Conservation (phyloP, 2,329 filamentous ascomycete species). For the Basipetospora chlamydospora region DNA sequence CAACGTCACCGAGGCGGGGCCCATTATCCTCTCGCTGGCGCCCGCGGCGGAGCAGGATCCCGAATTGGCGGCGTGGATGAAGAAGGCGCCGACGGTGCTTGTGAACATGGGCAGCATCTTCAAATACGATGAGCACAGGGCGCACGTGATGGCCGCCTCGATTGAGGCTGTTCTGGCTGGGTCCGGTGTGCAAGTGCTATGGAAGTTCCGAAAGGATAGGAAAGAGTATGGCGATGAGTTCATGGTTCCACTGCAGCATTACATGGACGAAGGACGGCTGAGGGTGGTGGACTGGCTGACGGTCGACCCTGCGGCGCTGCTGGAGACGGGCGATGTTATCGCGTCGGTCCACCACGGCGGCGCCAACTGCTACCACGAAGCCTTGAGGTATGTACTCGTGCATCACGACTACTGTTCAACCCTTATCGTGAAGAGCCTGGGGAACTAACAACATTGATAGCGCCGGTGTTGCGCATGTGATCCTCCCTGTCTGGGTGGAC, state of each 20-base stretch:
- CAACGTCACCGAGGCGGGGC: slow-evolving; percentile 20
- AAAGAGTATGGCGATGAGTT: slow-evolving; percentile 9
- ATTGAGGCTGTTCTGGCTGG: slow-evolving; percentile 10
- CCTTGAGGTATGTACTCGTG: slow-evolving; percentile 20
- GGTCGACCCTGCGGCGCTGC: slow-evolving; percentile 17
- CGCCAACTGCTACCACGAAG: slow-evolving; percentile 27
- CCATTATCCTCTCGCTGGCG: slow-evolving; percentile 25
- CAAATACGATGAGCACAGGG: slow-evolving; percentile 11
- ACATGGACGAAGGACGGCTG: slow-evolving; percentile 11
- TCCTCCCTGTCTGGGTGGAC: slow-evolving; percentile 31
- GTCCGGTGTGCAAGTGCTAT: slow-evolving; percentile 17
- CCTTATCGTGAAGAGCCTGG: too few relatives aligned
- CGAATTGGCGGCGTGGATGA: slow-evolving; percentile 27
- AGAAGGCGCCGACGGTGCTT: slow-evolving; percentile 25
- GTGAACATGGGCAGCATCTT: slow-evolving; percentile 31
- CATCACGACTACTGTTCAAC: not conserved
- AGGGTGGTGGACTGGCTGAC: slow-evolving; percentile 16
- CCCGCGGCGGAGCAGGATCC: slow-evolving; percentile 24
- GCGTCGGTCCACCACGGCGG: slow-evolving; percentile 25
- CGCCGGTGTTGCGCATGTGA: slow-evolving; percentile 27
- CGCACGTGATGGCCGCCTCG: slow-evolving; percentile 14
- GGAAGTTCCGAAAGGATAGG: slow-evolving; percentile 15
- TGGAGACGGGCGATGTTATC: slow-evolving; percentile 20
- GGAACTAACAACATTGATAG: too few relatives aligned
- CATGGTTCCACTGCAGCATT: slow-evolving; percentile 6